Evolutionary conservation across 164 flowering plant genomes (phyloP).

Genomic region (Liriodendron chinense): DNA sequence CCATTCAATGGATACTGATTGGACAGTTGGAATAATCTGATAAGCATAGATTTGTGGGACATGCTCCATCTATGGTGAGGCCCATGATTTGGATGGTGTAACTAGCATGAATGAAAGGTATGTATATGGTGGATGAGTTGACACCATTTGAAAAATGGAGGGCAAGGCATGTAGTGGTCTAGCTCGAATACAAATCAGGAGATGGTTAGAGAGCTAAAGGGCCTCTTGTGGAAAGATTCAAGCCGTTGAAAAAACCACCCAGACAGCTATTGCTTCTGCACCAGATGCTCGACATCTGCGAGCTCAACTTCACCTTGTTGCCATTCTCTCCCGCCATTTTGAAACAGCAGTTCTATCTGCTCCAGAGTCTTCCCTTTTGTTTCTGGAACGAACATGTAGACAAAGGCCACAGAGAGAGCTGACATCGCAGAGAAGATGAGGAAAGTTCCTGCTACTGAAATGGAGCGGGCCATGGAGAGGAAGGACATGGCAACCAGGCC

Average conservation of each 20-base stretch:
- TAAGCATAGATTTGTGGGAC: neutral
- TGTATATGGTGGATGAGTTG: neutral
- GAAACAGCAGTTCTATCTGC: slow-evolving; percentile 72
- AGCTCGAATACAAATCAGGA: neutral
- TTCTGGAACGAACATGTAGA: slow-evolving; percentile 64
- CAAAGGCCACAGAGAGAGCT: slow-evolving; percentile 71
- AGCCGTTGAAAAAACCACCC: neutral
- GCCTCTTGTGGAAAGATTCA: neutral
- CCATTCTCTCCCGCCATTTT: slow-evolving; percentile 40
- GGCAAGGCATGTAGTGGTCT: neutral
- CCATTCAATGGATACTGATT: too few relatives aligned
- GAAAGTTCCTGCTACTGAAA: slow-evolving; percentile 74
- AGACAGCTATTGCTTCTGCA: slow-evolving; percentile 38
- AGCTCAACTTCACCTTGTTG: slow-evolving; percentile 54
- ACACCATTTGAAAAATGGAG: neutral
- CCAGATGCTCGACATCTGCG: slow-evolving; percentile 70
- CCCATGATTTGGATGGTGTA: neutral
- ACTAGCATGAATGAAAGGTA: neutral
- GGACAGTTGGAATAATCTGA: neutral
- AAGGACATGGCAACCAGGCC: slow-evolving; percentile 92
- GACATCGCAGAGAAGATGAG: slow-evolving; percentile 61
- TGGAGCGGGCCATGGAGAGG: slow-evolving; percentile 64
- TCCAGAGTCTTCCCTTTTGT: slow-evolving; percentile 91
- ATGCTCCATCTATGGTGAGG: neutral
- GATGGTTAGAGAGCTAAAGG: neutral